Percentiles rank a stretch among this genome's conserved stretches.
phyloP scores from a whole-genome alignment of 1,284 basidiomycete species.

The Pholiota adiposa region DNA sequence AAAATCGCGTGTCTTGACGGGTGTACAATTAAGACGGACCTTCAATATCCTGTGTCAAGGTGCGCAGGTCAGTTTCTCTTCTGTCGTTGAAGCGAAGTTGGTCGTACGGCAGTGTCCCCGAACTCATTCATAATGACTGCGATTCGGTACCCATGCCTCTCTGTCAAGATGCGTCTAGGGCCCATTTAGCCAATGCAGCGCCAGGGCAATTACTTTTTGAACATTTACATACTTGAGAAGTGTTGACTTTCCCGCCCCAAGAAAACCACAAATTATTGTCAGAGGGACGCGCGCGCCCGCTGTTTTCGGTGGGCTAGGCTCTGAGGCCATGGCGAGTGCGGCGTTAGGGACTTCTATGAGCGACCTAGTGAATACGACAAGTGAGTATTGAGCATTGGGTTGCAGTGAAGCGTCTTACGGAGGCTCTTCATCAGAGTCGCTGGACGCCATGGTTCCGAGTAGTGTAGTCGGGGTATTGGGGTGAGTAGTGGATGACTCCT shows the following conservation, averaged over 20 bases:
- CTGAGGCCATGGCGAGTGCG: conserved; percentile 2
- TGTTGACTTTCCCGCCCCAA: conserved; percentile 92
- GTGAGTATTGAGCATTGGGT: conserved; percentile 16
- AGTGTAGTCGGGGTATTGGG: background rate
- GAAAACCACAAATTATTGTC: conserved; percentile 90
- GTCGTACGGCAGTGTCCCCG: conserved; percentile 77
- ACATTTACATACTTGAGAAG: conserved; percentile 63
- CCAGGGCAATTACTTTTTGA: background rate
- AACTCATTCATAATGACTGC: conserved; percentile 98
- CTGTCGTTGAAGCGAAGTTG: conserved; percentile 16
- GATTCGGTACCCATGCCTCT: conserved; percentile 90
- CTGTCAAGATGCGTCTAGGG: conserved; percentile 82
- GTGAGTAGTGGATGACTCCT: too few relatives aligned
- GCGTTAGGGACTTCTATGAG: conserved; percentile 45
- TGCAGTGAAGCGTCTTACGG: conserved; percentile 40
- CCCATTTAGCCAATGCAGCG: background rate
- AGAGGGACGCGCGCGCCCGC: conserved; percentile 67
- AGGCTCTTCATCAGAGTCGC: conserved; percentile 49
- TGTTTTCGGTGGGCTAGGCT: conserved; percentile 11
- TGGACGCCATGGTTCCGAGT: conserved; percentile 31
- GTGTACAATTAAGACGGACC: conserved; percentile 38
- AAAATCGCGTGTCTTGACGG: background rate
- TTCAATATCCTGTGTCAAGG: conserved; percentile 62
- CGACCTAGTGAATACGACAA: conserved; percentile 33
- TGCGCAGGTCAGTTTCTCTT: conserved; percentile 4